Conservation (phyloP, 148 eudicot species). For the Amaranthus palmeri region DNA sequence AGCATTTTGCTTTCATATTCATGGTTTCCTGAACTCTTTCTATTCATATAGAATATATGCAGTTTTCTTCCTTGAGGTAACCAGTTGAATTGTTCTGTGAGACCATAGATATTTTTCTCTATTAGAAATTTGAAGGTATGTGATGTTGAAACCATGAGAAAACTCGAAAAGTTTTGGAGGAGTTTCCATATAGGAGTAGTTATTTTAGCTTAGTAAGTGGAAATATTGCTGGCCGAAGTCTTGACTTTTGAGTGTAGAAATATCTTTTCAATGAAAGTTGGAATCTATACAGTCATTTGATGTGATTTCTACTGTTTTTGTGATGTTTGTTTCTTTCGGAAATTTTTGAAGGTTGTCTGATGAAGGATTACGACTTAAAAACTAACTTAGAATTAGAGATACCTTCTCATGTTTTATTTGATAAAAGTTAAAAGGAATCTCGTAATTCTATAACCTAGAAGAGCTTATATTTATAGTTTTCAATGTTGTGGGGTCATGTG, state of each 20-base stretch:
- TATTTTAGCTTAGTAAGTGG: background rate
- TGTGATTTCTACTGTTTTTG: background rate
- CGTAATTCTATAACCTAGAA: no score
- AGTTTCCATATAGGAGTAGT: background rate
- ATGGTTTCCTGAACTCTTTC: background rate
- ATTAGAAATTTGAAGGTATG: background rate
- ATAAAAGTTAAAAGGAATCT: background rate
- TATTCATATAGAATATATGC: background rate
- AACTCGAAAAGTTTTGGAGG: background rate
- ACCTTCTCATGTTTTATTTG: background rate
- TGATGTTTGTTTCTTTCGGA: background rate
- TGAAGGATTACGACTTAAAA: background rate
- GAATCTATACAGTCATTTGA: background rate
- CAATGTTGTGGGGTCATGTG: background rate
- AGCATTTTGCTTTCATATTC: background rate
- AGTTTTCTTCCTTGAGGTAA: background rate
- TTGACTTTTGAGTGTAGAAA: background rate
- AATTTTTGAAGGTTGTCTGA: constrained; percentile 2
- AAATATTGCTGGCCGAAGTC: background rate
- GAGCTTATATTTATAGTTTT: background rate
- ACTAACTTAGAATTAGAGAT: background rate
- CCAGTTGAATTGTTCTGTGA: background rate
- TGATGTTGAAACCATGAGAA: background rate
- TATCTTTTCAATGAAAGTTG: background rate
- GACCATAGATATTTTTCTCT: no score